These are phyloP conservation scores for Paramecium pentaurelia DNA, from an alignment of 73 alveolate species.

Conservation along the genomic window DNA sequence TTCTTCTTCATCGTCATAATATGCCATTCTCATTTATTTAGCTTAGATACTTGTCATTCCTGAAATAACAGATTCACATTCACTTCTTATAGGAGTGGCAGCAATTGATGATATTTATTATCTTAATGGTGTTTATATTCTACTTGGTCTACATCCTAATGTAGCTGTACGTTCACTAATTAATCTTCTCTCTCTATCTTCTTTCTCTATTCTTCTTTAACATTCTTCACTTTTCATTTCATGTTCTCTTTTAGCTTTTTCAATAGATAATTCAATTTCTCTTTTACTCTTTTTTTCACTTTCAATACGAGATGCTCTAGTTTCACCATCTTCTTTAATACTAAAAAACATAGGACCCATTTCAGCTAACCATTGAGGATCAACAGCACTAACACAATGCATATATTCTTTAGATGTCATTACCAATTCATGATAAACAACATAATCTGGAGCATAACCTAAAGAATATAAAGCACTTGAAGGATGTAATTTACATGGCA, in stretches of 20 bases:
- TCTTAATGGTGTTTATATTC: background rate
- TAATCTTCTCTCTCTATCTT: slow-evolving; percentile 12
- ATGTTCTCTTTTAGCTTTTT: slow-evolving; percentile 26
- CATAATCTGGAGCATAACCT: slow-evolving; percentile 99
- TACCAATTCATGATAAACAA: slow-evolving; percentile 99
- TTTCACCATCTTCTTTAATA: slow-evolving; percentile 77
- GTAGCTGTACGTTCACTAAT: background rate
- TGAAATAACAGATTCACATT: slow-evolving; percentile 16
- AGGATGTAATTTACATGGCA: slow-evolving; percentile 99
- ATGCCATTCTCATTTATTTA: slow-evolving; percentile 31
- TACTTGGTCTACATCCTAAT: background rate
- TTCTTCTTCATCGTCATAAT: background rate
- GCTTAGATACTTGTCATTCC: slow-evolving; percentile 43
- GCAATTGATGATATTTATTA: background rate
- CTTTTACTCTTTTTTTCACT: slow-evolving; percentile 43
- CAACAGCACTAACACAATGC: slow-evolving; percentile 99
- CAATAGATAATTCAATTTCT: slow-evolving; percentile 33
- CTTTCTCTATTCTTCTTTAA: background rate
- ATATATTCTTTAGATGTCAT: slow-evolving; percentile 99
- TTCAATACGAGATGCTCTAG: slow-evolving; percentile 28
- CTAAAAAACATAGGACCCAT: slow-evolving; percentile 98
- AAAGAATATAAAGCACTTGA: slow-evolving; percentile 98
- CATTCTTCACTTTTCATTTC: background rate
- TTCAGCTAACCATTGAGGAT: slow-evolving; percentile 99
- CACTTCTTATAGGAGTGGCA: background rate